Evolutionary conservation across 768 basidiomycete species (phyloP), one percentile per base, ranked within the genome.

Genomic region (Lactifluus hygrophoroides): DNA sequence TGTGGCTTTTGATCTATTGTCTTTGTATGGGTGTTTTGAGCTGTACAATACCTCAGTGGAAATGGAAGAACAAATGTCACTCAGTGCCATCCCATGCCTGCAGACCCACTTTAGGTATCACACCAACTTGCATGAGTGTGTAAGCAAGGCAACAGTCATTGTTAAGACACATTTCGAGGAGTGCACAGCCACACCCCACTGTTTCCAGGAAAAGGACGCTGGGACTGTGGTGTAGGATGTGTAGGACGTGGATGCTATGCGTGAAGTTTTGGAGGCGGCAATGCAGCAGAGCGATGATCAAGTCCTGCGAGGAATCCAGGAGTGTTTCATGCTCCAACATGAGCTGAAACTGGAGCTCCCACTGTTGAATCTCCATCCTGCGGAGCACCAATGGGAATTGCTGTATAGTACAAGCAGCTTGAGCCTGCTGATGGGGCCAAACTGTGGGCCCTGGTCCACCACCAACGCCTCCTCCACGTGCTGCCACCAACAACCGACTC

Each of bases 401-500:
- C 9, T 54, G 53, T 4, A 54, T 23, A n/a, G n/a, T n/a, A n/a
- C n/a, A 32, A 54, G 21, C 32, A 54, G 14, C 32, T 11, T 21
- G 30, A 54, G 19, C 16, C 53, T 43, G 28, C 53, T 54, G 14
- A 25, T 32, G 32, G 32, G 32, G 7, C 32, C 53, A 17, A 43
- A n/a, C n/a, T n/a, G n/a, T n/a, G n/a, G n/a, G n/a, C n/a, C n/a
- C n/a, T n/a, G n/a, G n/a, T n/a, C n/a, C 86, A 28, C 14, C 44
- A 43, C 62, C 51, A 51, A 55, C 21, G 51, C 43, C 51, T 38
- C 27, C 45, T 10, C n/a, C 51, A 27, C 51, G 35, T 5, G 40
- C 51, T 5, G 44, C 58, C 13, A 37, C 45, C 28, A 55, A 51
- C 53, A 53, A 51, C 50, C 55, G 53, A 34, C 56, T 27, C 21